Conservation (phyloP, 1,284 basidiomycete genomes). For the Trametes sp. region DNA sequence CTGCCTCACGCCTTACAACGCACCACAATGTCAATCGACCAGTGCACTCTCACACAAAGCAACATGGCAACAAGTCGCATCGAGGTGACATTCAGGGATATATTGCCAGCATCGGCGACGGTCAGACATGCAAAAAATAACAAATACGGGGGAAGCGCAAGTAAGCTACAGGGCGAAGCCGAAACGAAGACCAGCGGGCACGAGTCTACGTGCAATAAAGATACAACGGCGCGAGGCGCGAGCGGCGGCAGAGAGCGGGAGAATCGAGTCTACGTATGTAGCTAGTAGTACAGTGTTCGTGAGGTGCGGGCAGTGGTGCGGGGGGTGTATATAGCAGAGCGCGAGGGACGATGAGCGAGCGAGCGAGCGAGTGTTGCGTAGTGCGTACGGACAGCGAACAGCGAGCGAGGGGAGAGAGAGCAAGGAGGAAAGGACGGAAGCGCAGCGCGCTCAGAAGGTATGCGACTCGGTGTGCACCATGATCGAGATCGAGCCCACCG, state of each 20-base stretch:
- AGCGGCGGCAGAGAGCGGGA: not conserved
- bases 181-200: not conserved
- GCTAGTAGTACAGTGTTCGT: not conserved
- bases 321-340: not conserved
- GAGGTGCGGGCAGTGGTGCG: not conserved
- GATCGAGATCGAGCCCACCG: slow-evolving; percentile 13
- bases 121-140: not conserved
- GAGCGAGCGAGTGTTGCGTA: not conserved
- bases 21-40: no score
- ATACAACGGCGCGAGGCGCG: slow-evolving; percentile 5
- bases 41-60: no score
- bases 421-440: not conserved
- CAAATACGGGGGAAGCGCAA: not conserved
- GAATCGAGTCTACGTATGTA: no score
- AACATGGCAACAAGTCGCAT: not conserved
- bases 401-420: not conserved
- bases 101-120: not conserved
- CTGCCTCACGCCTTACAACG: no score
- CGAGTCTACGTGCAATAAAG: slow-evolving; percentile 13
- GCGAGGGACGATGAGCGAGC: not conserved
- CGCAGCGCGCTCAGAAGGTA: not conserved
- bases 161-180: slow-evolving; percentile 2
- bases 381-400: not conserved
- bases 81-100: not conserved
- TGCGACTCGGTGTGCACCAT: slow-evolving; percentile 22